Conservation (phyloP, 2,329 filamentous ascomycete genomes). For the Monilinia polystroma region DNA sequence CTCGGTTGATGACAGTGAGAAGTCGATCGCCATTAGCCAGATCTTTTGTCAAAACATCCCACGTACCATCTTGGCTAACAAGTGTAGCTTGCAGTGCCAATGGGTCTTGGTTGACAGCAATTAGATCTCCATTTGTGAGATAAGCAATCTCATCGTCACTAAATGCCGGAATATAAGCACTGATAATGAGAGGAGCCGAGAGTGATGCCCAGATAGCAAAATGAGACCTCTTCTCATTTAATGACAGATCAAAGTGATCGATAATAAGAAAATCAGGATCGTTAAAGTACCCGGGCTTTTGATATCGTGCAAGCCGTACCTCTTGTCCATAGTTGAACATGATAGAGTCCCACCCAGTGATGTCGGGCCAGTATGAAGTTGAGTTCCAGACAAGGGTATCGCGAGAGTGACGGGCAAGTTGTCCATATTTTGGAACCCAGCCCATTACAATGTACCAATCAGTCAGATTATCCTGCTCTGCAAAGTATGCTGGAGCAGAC, state of each 20-base stretch:
- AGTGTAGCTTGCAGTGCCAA: conserved; percentile 44
- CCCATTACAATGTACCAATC: conserved; percentile 49
- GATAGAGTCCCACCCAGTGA: conserved; percentile 47
- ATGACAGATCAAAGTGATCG: conserved; percentile 34
- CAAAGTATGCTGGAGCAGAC: conserved; percentile 52
- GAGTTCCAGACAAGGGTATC: conserved; percentile 36
- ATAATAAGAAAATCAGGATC: conserved; percentile 38
- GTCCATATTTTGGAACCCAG: conserved; percentile 42
- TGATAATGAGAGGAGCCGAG: conserved; percentile 37
- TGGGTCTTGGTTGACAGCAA: conserved; percentile 36
- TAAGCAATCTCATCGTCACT: conserved; percentile 41
- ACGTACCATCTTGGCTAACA: conserved; percentile 45
- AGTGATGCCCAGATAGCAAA: conserved; percentile 37
- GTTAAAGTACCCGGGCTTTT: conserved; percentile 43
- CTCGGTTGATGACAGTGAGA: conserved; percentile 49
- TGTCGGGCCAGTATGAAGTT: conserved; percentile 34
- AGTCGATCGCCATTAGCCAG: conserved; percentile 49
- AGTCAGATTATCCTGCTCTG: conserved; percentile 44
- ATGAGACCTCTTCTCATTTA: conserved; percentile 36
- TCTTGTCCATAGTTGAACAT: conserved; percentile 49
- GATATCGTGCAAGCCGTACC: conserved; percentile 36
- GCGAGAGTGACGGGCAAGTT: conserved; percentile 43
- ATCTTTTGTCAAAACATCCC: conserved; percentile 49
- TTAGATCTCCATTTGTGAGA: conserved; percentile 41
- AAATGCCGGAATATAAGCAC: conserved; percentile 41